Base-by-base conservation (phyloP, 257 asterid genomes). In the Pogostemon cablin region DNA sequence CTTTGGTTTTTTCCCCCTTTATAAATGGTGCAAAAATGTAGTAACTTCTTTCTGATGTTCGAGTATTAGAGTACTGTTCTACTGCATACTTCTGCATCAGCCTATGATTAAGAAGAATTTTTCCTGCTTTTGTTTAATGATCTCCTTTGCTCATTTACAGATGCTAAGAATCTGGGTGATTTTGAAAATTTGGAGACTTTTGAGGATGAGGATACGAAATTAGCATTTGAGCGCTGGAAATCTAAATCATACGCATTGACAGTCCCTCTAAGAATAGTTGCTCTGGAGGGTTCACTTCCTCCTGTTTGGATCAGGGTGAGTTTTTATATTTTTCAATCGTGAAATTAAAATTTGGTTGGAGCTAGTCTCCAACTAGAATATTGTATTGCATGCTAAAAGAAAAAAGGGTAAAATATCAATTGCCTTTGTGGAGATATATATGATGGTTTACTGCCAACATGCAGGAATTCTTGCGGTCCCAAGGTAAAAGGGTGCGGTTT, bases 231-330 rank as follows among this genome's bases (percentile, higher is more conserved):
- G 54, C 82, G 74, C 41, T 93, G 95, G 95, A 89, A 91, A 80
- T 80, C 96, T 3, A 91, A 91, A 79, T 75, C 95, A n/a, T 91
- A 81, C 49, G 93, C 97, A 7, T 77, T 91, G 68, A 85, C 91
- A 0, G 98, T 93, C 52, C 93, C 96, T 74, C 72, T 93, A 35
- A 81, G 91, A 79, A 62, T 93, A 15, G 96, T 93, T 75, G 89
- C 96, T 72, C 77, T 89, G 12, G 86, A 84, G 76, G 89, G 87
- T 77, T 93, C 99, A 8, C 38, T 91, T 8, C 96, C 98, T 79
- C 84, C 97, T 39, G 73, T 87, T 35, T 91, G 99, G 99, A 50
- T 91, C 71, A 82, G 83, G 89, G 99, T 93, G 65, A 46, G 85
- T 34, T 60, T 60, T 66, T 65, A 42, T 42, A 70, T 46, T 62